Conservation (phyloP, 306 rosid species). For the Malus sylvestris region DNA sequence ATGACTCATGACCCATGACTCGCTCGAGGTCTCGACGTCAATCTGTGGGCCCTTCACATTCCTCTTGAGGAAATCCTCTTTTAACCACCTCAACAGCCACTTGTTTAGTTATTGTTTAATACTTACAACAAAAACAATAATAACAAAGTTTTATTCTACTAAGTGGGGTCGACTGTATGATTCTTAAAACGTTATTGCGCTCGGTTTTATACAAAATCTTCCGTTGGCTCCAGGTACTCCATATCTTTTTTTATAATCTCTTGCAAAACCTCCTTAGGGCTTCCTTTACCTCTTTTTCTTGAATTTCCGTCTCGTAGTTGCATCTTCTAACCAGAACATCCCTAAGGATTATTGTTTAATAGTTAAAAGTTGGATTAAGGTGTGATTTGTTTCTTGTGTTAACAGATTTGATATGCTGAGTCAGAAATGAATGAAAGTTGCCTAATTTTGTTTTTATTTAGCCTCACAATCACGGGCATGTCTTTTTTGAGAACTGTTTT, state of each 20-base stretch:
- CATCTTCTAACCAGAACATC: too few relatives aligned
- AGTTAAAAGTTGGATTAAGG: not conserved
- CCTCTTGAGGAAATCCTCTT: not conserved
- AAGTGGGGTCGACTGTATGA: fast-evolving
- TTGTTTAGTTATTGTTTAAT: not conserved
- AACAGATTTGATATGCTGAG: not conserved
- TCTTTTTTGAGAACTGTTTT: not conserved
- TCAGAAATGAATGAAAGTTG: conserved; percentile 7
- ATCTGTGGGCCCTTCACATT: not conserved
- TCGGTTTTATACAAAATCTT: too few relatives aligned
- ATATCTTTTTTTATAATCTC: too few relatives aligned
- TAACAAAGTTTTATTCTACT: too few relatives aligned
- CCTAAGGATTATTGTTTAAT: not conserved
- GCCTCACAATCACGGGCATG: not conserved
- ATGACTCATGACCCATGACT: not conserved
- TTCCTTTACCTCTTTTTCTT: too few relatives aligned
- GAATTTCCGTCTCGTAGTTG: too few relatives aligned
- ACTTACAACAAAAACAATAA: too few relatives aligned
- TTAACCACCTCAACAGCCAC: not conserved
- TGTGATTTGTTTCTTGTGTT: not conserved
- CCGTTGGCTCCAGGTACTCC: too few relatives aligned
- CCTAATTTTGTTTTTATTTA: not conserved
- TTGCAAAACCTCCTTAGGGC: too few relatives aligned
- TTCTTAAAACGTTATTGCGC: fast-evolving
- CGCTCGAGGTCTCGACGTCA: not conserved